Conservation (phyloP, 352 stramenopile species). For the Globisporangium orthogonon region DNA sequence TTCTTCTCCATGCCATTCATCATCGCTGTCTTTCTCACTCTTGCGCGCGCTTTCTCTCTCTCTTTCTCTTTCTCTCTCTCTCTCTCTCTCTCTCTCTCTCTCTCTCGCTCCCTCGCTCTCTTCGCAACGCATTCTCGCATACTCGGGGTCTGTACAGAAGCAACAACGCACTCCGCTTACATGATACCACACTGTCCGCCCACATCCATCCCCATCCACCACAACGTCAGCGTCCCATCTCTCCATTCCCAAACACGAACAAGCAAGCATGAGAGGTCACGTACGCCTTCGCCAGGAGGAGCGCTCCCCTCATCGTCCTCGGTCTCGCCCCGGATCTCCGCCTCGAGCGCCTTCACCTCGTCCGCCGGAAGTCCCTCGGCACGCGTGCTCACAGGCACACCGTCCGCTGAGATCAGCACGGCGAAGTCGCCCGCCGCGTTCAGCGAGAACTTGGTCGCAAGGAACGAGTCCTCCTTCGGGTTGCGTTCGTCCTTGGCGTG, state of each 20-base stretch:
- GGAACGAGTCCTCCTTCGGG: slow-evolving; percentile 65
- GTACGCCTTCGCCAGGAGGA: slow-evolving; percentile 44
- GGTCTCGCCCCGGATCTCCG: slow-evolving; percentile 37
- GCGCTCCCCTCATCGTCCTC: slow-evolving; percentile 37
- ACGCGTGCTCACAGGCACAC: slow-evolving; percentile 61
- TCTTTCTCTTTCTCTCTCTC: neutral
- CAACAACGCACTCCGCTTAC: slow-evolving; percentile 14
- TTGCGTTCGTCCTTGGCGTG: slow-evolving; percentile 69
- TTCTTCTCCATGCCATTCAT: too few relatives aligned
- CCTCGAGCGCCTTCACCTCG: slow-evolving; percentile 57
- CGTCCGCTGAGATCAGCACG: slow-evolving; percentile 53
- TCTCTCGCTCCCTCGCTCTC: neutral
- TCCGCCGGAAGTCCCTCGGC: slow-evolving; percentile 50
- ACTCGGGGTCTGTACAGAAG: slow-evolving; percentile 1
- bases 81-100: neutral
- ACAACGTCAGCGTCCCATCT: neutral
- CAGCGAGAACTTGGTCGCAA: slow-evolving; percentile 77
- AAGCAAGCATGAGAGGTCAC: slow-evolving; percentile 2
- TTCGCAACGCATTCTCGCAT: too few relatives aligned
- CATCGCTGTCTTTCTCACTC: neutral
- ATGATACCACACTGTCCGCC: slow-evolving; percentile 27
- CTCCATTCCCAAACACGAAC: neutral
- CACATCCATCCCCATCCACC: neutral
- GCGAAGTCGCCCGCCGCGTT: slow-evolving; percentile 64
- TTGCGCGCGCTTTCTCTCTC: neutral